Evolutionary conservation across 1,284 basidiomycete genomes (phyloP).

Genomic region (Marasmius oreades): DNA sequence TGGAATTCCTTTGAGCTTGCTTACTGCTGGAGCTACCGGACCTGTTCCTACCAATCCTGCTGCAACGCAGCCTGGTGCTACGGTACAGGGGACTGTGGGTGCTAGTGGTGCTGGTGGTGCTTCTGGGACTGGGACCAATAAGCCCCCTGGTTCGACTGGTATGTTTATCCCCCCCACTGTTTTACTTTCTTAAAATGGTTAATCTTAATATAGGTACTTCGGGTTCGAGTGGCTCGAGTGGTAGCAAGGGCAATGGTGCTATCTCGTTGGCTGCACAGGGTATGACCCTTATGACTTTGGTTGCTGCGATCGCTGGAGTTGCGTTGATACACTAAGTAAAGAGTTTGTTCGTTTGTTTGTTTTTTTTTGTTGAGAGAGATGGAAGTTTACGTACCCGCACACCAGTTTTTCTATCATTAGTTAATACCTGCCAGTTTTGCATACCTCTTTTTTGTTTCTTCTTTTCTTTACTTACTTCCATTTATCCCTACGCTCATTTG

Average conservation of each 20-base stretch:
- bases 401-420: too few relatives aligned
- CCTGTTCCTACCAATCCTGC: slow-evolving; percentile 3
- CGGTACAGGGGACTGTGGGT: not conserved
- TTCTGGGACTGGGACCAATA: not conserved
- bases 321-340: not conserved
- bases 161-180: too few relatives aligned
- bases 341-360: not conserved
- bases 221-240: not conserved
- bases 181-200: too few relatives aligned
- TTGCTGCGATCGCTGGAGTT: not conserved
- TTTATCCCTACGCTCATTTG: too few relatives aligned
- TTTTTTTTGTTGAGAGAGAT: not conserved
- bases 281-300: not conserved
- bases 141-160: too few relatives aligned
- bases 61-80: slow-evolving; percentile 10
- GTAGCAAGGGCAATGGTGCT: not conserved
- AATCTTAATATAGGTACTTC: not conserved
- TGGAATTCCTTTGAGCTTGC: slow-evolving; percentile 27
- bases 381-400: not conserved
- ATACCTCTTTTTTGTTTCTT: too few relatives aligned
- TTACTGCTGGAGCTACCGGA: slow-evolving; percentile 22
- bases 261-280: not conserved
- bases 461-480: too few relatives aligned
- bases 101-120: not conserved
- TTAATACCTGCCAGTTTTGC: too few relatives aligned